Base-by-base conservation (phyloP, 1,284 basidiomycete species). In the Gymnopus androsaceus region DNA sequence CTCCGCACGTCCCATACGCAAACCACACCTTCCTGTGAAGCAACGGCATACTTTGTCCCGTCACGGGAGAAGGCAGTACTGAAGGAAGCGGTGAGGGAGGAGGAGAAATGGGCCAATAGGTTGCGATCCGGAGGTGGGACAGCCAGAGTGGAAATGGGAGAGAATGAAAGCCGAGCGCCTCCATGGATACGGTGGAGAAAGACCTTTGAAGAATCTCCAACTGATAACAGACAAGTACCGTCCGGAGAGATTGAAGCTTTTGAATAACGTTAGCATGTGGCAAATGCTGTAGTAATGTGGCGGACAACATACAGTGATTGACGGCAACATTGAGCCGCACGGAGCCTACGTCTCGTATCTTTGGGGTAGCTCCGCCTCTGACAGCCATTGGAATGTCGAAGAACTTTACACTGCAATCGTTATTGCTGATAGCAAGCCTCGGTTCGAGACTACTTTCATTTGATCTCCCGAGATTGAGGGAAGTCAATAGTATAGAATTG, bases 171-270 rank as follows among this genome's bases (percentile, higher is more conserved):
- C 17, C 69, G 75, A 3, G 78, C 67, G 31, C 84, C 81, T 40
- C 86, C 86, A 2, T 79, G 77, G 57, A 91, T 77, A 52, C 83
- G 79, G 65, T 91, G 87, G 15, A 94, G 80, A 66, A 87, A 88
- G 8, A 94, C 84, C 56, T 92, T 85, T 31, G 86, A 81, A 4
- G 91, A 92, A 67, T 95, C 93, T 8, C 94, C 93, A 0, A 94
- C 92, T 0, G 89, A 91, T 1, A 95, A 80, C 1, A 95, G 77
- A 0, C 88, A 92, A 31, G 85, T 82, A 1, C 90, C 90, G 65
- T 94, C 90, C 0, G 92, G 92, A 1, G 91, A 92, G 63, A 95
- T 83, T 23, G 90, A 90, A 27, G 88, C 85, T 94, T 28, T 19
- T n/a, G 38, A 51, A 8, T 51, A 57, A 48, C 54, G 33, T 54